Evolutionary conservation across 2,329 filamentous ascomycete species (phyloP), one percentile per base, ranked within the genome.

Genomic region (Domatiomyces catenatus): DNA sequence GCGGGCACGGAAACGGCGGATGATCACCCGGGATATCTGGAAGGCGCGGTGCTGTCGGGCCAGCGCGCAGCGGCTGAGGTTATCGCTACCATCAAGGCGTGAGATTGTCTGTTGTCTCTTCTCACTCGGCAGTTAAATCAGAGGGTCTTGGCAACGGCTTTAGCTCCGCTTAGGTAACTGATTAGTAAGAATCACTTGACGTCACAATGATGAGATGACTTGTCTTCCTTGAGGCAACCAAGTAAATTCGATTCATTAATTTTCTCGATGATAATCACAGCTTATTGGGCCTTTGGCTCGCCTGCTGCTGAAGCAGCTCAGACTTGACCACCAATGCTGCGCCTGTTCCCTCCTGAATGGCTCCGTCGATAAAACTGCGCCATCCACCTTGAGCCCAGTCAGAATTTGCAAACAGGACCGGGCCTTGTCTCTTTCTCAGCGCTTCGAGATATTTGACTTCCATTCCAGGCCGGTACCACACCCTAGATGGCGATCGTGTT

Each of bases 21-120:
- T 2, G 68, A 73, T 51, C 78, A 75, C 75, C 73, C 72, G 50
- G 75, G 75, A 0, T 78, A 77, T 57, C 76, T 79, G 73, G 76
- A 79, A 52, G 76, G 76, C 1, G 76, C 76, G 0, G 63, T 79
- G 8, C 57, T 69, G 4, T 69, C 65, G 46, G 75, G 76, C 1
- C 64, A 75, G 51, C 61, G 71, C 10, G 75, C 66, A 1, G 74
- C 73, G 10, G 8, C 28, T 22, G 52, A 57, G 42, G 53, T 54
- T 0, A 60, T 60, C 32, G 72, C 77, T 57, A 69, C 75, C 3
- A 50, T 71, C 6, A 24, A 24, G 22, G 22, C 22, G 3, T 24
- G 22, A 24, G 22, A n/a, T n/a, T 24, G 22, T 24, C n/a, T n/a
- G n/a, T n/a, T n/a, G n/a, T n/a, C n/a, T n/a, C n/a, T n/a, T n/a